phyloP scores from a whole-genome alignment of 768 basidiomycete species.

The Lentinula sp. region DNA sequence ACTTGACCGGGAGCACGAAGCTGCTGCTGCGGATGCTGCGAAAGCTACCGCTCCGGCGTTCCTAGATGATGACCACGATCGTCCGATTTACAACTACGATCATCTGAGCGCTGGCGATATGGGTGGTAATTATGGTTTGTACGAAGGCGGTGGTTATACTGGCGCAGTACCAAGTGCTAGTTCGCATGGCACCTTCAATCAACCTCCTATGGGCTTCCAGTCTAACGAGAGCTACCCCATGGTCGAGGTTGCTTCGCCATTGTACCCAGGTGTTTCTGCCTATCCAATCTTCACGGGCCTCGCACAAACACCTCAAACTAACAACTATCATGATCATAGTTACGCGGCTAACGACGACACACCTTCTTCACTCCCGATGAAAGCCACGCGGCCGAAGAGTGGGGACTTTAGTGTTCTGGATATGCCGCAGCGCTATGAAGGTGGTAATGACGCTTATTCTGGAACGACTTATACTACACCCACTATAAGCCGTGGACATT shows the following conservation, averaged over 20 bases:
- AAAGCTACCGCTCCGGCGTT: background rate
- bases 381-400: background rate
- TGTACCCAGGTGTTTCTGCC: background rate
- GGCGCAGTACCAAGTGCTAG: background rate
- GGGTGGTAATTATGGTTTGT: background rate
- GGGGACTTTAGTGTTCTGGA: background rate
- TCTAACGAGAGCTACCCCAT: background rate
- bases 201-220: background rate
- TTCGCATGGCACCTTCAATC: constrained; percentile 1
- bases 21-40: constrained; percentile 1
- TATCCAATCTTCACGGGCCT: background rate
- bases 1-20: background rate
- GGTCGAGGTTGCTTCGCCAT: background rate
- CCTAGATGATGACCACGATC: constrained; percentile 1
- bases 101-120: background rate
- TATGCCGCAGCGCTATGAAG: background rate
- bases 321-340: background rate
- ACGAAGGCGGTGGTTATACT: background rate
- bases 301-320: background rate
- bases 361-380: background rate
- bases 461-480: background rate
- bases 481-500: background rate
- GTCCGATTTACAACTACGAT: background rate
- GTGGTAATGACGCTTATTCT: background rate
- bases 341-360: background rate